These are phyloP conservation scores for Hemisphaericaspora subhashii DNA, from an alignment of 1,139 yeast genomes.

Conservation along the genomic window DNA sequence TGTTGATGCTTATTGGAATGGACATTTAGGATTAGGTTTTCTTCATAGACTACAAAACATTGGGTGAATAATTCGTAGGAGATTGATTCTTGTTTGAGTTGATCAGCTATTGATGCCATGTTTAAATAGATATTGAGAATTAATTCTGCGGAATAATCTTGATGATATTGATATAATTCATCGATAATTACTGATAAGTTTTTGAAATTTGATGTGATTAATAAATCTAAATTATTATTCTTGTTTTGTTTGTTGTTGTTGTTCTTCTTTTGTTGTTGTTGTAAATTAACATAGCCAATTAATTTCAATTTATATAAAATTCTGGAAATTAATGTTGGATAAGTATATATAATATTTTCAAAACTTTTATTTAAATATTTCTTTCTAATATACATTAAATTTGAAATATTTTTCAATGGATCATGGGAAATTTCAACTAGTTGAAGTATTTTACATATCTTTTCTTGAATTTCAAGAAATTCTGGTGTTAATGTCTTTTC, in stretches of 20 bases:
- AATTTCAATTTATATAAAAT: constrained; percentile 62
- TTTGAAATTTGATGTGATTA: constrained; percentile 60
- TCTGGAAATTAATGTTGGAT: constrained; percentile 69
- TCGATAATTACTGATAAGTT: constrained; percentile 70
- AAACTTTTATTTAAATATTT: constrained; percentile 56
- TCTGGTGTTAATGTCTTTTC: constrained; percentile 35
- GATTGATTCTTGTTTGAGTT: constrained; percentile 51
- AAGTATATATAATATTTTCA: constrained; percentile 59
- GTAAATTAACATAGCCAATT: constrained; percentile 31
- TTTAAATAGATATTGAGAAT: constrained; percentile 53
- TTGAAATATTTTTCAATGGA: constrained; percentile 51
- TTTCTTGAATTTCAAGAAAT: constrained; percentile 59
- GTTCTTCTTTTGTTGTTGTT: constrained; percentile 18
- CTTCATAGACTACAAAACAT: constrained; percentile 86
- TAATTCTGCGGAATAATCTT: constrained; percentile 48
- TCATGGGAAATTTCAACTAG: constrained; percentile 49
- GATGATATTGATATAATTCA: constrained; percentile 58
- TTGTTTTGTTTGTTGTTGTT: constrained; percentile 19
- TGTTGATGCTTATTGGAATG: constrained; percentile 19
- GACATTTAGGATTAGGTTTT: constrained; percentile 42
- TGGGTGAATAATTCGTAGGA: constrained; percentile 91
- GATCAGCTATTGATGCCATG: constrained; percentile 75
- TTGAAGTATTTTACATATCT: constrained; percentile 69
- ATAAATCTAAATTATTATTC: constrained; percentile 19
- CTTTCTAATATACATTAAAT: constrained; percentile 57